phyloP scores from a whole-genome alignment of 371 early-diverging fungal genomes.

The Mortierella sp. region DNA sequence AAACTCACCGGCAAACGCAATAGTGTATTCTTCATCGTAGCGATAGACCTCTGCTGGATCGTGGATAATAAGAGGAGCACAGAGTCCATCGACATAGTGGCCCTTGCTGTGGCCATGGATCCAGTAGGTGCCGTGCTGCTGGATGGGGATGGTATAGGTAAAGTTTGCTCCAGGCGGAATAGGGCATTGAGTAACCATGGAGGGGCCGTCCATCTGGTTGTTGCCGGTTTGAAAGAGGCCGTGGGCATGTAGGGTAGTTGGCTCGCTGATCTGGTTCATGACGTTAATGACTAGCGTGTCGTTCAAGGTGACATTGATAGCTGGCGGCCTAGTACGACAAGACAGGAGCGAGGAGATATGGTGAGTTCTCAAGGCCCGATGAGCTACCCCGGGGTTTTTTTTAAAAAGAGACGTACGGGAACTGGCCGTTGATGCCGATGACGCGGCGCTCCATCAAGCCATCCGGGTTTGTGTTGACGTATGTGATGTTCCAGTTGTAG shows the following conservation, averaged over 20 bases:
- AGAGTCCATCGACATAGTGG: constrained; percentile 88
- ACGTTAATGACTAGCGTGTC: constrained; percentile 76
- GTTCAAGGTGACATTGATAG: constrained; percentile 61
- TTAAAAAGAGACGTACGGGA: constrained; percentile 66
- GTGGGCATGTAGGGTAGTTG: constrained; percentile 76
- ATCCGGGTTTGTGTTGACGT: constrained; percentile 75
- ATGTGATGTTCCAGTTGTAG: constrained; percentile 80
- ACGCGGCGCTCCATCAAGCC: constrained; percentile 72
- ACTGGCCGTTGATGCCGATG: constrained; percentile 80
- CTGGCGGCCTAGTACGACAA: constrained; percentile 56
- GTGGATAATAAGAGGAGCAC: constrained; percentile 80
- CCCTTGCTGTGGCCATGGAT: constrained; percentile 76
- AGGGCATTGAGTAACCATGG: constrained; percentile 72
- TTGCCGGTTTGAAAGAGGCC: constrained; percentile 77
- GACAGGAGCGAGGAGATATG: not conserved
- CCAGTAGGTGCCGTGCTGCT: constrained; percentile 83
- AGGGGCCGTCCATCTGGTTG: constrained; percentile 74
- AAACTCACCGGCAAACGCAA: constrained; percentile 68
- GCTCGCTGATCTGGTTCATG: constrained; percentile 71
- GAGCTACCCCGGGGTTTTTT: not conserved
- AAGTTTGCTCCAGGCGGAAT: constrained; percentile 60
- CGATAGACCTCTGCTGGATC: constrained; percentile 71
- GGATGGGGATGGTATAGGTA: constrained; percentile 73
- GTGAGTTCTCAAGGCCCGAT: not conserved
- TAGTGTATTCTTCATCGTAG: constrained; percentile 78